Evolutionary conservation across 306 rosid genomes (phyloP).

Genomic region (Dalbergia oliveri): DNA sequence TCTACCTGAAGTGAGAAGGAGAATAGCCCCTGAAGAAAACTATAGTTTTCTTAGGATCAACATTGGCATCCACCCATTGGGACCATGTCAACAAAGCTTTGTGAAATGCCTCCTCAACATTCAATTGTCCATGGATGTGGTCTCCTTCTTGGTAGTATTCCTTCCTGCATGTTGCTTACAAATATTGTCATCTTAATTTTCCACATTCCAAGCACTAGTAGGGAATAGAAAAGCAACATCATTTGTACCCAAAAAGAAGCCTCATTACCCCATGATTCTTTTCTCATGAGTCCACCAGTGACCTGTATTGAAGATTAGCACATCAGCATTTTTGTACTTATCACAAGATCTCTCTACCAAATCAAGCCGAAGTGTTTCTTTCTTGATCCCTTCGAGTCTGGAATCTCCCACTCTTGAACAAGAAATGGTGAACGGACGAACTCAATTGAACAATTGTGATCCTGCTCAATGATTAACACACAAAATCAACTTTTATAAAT

Average conservation of each 20-base stretch:
- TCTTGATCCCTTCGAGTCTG: conserved; percentile 64
- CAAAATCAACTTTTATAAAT: conserved; percentile 13
- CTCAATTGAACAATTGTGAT: conserved; percentile 79
- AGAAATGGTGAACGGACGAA: conserved; percentile 83
- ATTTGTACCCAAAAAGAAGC: conserved; percentile 38
- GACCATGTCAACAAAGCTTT: conserved; percentile 91
- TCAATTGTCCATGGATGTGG: conserved; percentile 76
- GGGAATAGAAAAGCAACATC: neutral
- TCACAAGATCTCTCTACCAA: conserved; percentile 71
- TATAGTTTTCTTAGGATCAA: conserved; percentile 70
- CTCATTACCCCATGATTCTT: conserved; percentile 71
- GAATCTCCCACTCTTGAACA: conserved; percentile 89
- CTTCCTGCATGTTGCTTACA: conserved; percentile 62
- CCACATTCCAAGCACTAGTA: neutral
- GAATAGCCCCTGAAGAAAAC: conserved; percentile 92
- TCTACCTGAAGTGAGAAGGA: conserved; percentile 91
- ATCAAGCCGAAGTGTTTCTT: conserved; percentile 93
- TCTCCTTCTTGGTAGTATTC: conserved; percentile 97
- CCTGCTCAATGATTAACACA: conserved; percentile 57
- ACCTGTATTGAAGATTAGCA: conserved; percentile 90
- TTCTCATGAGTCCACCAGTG: conserved; percentile 99
- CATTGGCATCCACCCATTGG: conserved; percentile 80
- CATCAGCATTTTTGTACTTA: conserved; percentile 81
- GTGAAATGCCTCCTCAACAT: conserved; percentile 79
- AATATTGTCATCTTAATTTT: conserved; percentile 30